Evolutionary conservation across 805 yeast species (phyloP).

Genomic region (Kluyveromyces lactis): DNA sequence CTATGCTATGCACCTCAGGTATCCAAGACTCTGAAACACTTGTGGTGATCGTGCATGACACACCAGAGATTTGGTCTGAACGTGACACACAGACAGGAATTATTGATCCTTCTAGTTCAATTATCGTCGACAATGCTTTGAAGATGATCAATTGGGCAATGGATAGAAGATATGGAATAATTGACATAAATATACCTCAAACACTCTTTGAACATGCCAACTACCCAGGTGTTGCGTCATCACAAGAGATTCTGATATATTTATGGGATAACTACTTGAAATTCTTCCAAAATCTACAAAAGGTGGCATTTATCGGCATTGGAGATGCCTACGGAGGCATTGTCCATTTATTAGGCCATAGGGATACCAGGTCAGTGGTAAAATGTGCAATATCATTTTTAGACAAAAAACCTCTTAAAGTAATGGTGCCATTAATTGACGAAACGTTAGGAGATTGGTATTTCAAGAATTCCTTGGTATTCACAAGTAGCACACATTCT

Average conservation of each 20-base stretch:
- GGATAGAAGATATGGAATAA: conserved; percentile 57
- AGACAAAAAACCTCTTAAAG: conserved; percentile 60
- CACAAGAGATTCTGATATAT: conserved; percentile 71
- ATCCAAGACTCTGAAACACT: conserved; percentile 57
- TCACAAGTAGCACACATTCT: conserved; percentile 64
- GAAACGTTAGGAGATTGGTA: conserved; percentile 91
- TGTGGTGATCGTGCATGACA: conserved; percentile 74
- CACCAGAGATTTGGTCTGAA: conserved; percentile 88
- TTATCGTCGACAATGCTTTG: conserved; percentile 66
- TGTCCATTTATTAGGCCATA: conserved; percentile 80
- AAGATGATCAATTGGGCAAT: conserved; percentile 64
- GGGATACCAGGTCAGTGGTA: conserved; percentile 56
- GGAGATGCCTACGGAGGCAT: conserved; percentile 87
- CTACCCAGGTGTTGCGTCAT: conserved; percentile 54
- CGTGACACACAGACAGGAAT: conserved; percentile 72
- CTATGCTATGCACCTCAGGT: conserved; percentile 53
- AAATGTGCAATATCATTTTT: conserved; percentile 65
- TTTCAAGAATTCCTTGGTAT: conserved; percentile 74
- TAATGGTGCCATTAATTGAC: conserved; percentile 80
- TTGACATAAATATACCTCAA: conserved; percentile 78
- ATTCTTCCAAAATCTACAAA: conserved; percentile 56
- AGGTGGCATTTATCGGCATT: conserved; percentile 72
- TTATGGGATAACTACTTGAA: conserved; percentile 88
- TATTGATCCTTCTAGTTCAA: conserved; percentile 62
- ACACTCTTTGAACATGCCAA: conserved; percentile 35